These are phyloP conservation scores for Diaporthe capsici DNA, from an alignment of 2,329 filamentous ascomycete species.

Conservation along the genomic window DNA sequence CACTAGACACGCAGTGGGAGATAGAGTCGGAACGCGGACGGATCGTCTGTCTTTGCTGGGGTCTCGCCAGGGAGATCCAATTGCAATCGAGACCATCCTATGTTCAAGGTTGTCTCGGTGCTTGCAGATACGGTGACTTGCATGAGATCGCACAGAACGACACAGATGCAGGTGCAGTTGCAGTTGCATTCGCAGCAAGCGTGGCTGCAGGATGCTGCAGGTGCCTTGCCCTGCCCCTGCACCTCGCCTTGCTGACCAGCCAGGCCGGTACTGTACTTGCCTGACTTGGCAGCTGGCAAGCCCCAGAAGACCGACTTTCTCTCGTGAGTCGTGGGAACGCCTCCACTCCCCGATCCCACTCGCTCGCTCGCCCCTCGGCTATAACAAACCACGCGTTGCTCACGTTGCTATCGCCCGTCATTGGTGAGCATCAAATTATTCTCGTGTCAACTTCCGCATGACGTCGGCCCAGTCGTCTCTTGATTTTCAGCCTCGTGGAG, in stretches of 20 bases:
- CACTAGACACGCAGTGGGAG: neutral
- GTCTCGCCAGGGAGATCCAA: neutral
- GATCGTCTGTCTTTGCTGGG: neutral
- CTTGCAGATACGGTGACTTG: neutral
- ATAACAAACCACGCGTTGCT: conserved; percentile 28
- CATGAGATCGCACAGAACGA: neutral
- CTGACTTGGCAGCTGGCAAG: conserved; percentile 27
- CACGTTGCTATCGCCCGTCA: conserved; percentile 8
- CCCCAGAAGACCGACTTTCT: conserved; percentile 9
- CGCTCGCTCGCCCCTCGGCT: conserved; percentile 34
- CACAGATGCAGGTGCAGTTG: neutral
- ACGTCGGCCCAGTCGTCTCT: conserved; percentile 12
- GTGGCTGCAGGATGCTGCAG: conserved; percentile 2
- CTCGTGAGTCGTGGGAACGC: conserved; percentile 33
- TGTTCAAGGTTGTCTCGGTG: neutral
- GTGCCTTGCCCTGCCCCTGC: neutral
- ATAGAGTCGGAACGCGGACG: neutral
- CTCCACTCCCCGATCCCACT: conserved; percentile 2
- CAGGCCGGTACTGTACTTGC: neutral
- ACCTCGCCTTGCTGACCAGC: conserved; percentile 5
- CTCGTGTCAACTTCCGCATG: conserved; percentile 26
- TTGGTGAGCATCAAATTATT: conserved; percentile 13
- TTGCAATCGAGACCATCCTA: neutral
- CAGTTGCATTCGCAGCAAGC: neutral
- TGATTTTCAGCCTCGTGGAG: conserved; percentile 23